Base-by-base conservation (phyloP, 495 filamentous ascomycete genomes). In the Penicillium daleae region DNA sequence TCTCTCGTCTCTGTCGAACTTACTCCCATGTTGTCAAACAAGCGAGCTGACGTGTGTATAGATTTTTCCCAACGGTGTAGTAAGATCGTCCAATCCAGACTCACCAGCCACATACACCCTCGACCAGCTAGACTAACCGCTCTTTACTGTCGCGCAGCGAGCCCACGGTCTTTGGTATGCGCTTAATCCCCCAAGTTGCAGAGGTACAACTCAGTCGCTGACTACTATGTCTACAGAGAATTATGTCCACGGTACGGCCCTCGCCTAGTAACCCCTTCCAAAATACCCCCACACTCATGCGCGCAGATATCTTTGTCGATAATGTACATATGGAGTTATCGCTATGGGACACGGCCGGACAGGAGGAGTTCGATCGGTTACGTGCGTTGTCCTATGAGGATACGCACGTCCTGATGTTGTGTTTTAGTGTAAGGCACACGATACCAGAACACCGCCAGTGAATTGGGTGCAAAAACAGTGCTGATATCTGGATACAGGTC, bases 351-450 rank as follows among this genome's bases (percentile, higher is more conserved):
- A 99, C 95, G 0, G 95, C 95, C 31, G 95, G 95, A 17, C 95
- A 99, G 80, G 95, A 99, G 81, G 95, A 99, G 87, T 99, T 98
- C 79, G 95, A 99, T 78, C 90, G 95, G 21, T 82, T 99, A 73
- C 90, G 95, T 66, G 93, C 91, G 62, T 86, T 99, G 17, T 97
- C 92, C 60, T 99, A 99, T 80, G 96, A 96, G 70, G 93, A 99
- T 69, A 99, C 95, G 32, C 95, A 99, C 71, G 87, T 95, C 19
- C 95, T 99, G 57, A 97, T 99, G 90, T 91, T 99, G 54, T 99
- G 95, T 80, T 99, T 97, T 77, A 92, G 89, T 73, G 93, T 89
- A 74, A 65, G 74, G 9, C 31, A 32, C 8, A 33, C 5, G 1
- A 51, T 4, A 29, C 17, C 24, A 17, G 6, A 27, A 15, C 15